A percentile compares a stretch with the other conserved stretches of the same genome.
These are phyloP conservation scores for Herpotrichia juniperi DNA, from an alignment of 2,329 filamentous ascomycete species.

Conservation along the genomic window DNA sequence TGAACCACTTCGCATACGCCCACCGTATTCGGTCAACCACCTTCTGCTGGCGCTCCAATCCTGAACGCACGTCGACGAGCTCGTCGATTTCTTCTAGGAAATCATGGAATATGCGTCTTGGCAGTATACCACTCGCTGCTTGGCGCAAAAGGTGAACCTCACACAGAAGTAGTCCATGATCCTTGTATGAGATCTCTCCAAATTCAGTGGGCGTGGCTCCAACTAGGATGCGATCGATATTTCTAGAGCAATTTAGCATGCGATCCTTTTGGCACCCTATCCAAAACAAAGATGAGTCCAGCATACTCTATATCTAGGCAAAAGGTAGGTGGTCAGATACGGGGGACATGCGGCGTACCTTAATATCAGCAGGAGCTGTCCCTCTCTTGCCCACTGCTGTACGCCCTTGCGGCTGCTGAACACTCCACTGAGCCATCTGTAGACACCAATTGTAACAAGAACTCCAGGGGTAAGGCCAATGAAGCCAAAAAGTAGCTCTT, in stretches of 20 bases:
- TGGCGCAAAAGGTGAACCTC: slow-evolving; percentile 84
- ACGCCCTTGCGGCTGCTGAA: slow-evolving; percentile 75
- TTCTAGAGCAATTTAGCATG: slow-evolving; percentile 50
- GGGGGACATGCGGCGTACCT: slow-evolving; percentile 57
- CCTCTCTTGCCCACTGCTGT: slow-evolving; percentile 67
- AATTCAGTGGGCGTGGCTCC: slow-evolving; percentile 66
- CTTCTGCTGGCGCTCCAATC: slow-evolving; percentile 76
- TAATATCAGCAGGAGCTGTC: slow-evolving; percentile 76
- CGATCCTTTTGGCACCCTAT: no score
- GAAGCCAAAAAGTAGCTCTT: slow-evolving; percentile 96
- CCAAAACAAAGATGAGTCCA: no score
- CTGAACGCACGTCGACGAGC: slow-evolving; percentile 78
- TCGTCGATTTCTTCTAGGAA: slow-evolving; percentile 90
- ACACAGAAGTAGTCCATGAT: slow-evolving; percentile 87
- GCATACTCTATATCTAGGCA: no score
- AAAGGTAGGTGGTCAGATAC: no score
- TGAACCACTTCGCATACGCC: slow-evolving; percentile 81
- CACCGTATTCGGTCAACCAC: slow-evolving; percentile 85
- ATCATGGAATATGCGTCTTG: slow-evolving; percentile 76
- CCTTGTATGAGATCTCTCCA: slow-evolving; percentile 84
- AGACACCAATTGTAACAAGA: slow-evolving; percentile 78
- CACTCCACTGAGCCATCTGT: slow-evolving; percentile 72
- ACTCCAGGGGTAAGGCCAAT: slow-evolving; percentile 91
- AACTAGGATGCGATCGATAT: slow-evolving; percentile 74
- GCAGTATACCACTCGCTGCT: slow-evolving; percentile 71